Conservation (phyloP, 2,329 filamentous ascomycete genomes). For the Knufia petricola region DNA sequence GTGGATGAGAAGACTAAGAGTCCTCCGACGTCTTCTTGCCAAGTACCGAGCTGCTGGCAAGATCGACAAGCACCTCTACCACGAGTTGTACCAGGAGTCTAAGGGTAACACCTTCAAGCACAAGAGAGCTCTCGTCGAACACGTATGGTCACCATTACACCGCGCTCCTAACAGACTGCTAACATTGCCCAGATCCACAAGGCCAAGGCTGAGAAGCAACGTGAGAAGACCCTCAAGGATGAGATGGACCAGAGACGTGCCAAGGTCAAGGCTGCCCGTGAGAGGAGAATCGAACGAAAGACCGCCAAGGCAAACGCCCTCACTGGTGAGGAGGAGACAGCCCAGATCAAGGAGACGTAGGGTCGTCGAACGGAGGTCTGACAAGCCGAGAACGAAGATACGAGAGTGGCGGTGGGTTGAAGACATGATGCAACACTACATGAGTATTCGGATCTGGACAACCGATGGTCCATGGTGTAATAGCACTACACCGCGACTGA, state of each 20-base stretch:
- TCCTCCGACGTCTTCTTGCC: constrained; percentile 96
- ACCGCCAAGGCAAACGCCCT: constrained; percentile 82
- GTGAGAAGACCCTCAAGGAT: constrained; percentile 92
- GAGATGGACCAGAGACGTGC: constrained; percentile 99
- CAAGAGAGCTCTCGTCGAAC: constrained; percentile 99
- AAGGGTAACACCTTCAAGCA: constrained; percentile 99
- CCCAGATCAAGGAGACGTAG: background rate
- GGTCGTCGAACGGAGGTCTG: background rate
- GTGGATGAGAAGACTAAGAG: constrained; percentile 99
- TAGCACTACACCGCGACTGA: background rate
- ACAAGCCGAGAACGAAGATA: background rate
- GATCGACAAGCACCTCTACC: constrained; percentile 99
- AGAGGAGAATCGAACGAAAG: constrained; percentile 92
- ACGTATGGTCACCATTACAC: constrained; percentile 60
- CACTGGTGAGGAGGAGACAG: constrained; percentile 55
- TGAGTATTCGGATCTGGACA: background rate
- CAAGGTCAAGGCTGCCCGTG: constrained; percentile 99
- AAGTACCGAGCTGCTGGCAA: constrained; percentile 99
- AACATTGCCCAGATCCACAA: constrained; percentile 73
- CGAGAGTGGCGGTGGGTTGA: background rate
- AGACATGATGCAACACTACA: background rate
- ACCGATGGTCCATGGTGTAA: background rate
- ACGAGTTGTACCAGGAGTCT: constrained; percentile 99
- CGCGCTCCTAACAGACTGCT: constrained; percentile 21
- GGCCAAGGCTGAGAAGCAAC: constrained; percentile 98